Conservation (phyloP, 352 stramenopile species). For the Globisporangium irregulare region DNA sequence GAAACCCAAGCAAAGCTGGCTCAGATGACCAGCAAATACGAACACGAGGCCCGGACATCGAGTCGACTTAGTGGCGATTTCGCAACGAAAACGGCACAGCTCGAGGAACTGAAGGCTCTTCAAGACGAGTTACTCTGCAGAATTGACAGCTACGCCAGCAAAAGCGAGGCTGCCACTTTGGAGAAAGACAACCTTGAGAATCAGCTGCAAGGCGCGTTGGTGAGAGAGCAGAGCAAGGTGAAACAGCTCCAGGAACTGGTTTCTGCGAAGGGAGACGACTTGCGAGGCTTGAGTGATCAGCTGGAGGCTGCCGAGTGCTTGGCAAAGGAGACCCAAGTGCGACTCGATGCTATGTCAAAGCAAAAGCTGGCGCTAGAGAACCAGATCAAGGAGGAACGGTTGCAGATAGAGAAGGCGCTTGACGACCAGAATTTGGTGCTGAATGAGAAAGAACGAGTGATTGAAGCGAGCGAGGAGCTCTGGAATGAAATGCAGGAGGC, state of each 20-base stretch:
- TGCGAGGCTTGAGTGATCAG: constrained; percentile 6
- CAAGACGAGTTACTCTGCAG: constrained; percentile 67
- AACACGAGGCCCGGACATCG: constrained; percentile 19
- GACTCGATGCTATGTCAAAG: constrained; percentile 19
- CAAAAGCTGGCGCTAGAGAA: constrained; percentile 20
- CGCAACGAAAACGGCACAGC: constrained; percentile 26
- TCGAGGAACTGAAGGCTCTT: constrained; percentile 60
- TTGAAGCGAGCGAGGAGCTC: constrained; percentile 16
- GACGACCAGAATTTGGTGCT: constrained; percentile 20
- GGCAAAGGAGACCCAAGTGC: constrained; percentile 10
- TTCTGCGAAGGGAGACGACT: constrained; percentile 3
- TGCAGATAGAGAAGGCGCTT: constrained; percentile 16
- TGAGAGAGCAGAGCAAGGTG: constrained; percentile 15
- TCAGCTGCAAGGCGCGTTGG: constrained; percentile 21
- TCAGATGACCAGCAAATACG: constrained; percentile 15
- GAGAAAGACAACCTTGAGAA: constrained; percentile 30
- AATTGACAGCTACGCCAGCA: constrained; percentile 43
- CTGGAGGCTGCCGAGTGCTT: constrained; percentile 13
- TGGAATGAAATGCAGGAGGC: constrained; percentile 26
- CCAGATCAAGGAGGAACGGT: constrained; percentile 19
- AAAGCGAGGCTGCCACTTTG: constrained; percentile 24
- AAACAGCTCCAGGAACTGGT: constrained; percentile 6
- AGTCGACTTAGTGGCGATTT: constrained; percentile 20
- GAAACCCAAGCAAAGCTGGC: constrained; percentile 20
- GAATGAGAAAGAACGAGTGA: constrained; percentile 14